Percentiles rank a stretch among this genome's conserved stretches.
Evolutionary conservation across 108 stramenopile genomes (phyloP).

Genomic region (Thalassiosira profunda): DNA sequence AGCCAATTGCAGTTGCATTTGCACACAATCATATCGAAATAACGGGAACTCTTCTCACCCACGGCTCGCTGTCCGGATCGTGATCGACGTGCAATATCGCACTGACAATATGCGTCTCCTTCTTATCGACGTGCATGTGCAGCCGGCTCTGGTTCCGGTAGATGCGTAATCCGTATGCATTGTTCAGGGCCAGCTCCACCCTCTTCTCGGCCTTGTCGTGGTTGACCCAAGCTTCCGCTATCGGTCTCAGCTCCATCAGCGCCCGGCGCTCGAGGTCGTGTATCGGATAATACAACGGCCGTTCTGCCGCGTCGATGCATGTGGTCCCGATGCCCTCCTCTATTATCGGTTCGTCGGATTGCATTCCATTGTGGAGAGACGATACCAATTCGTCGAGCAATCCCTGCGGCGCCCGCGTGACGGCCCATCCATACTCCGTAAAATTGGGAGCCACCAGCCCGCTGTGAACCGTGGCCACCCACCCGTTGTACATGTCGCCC

Average conservation of each 20-base stretch:
- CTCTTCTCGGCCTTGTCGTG: too few relatives aligned
- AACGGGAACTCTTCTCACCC: slow-evolving; percentile 14
- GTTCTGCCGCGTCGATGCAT: too few relatives aligned
- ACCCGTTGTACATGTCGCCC: slow-evolving; percentile 55
- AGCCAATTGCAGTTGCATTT: not conserved
- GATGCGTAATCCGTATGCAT: slow-evolving; percentile 57
- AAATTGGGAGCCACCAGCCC: slow-evolving; percentile 60
- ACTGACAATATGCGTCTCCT: slow-evolving; percentile 53
- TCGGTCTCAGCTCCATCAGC: slow-evolving; percentile 21
- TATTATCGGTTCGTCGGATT: too few relatives aligned
- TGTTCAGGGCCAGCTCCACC: slow-evolving; percentile 35
- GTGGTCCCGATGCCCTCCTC: too few relatives aligned
- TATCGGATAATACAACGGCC: too few relatives aligned
- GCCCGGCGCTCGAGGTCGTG: slow-evolving; percentile 12
- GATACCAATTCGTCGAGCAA: slow-evolving; percentile 60
- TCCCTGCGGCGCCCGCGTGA: slow-evolving; percentile 67
- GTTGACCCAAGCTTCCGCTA: slow-evolving; percentile 51
- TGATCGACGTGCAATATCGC: slow-evolving; percentile 63
- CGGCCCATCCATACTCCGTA: slow-evolving; percentile 77
- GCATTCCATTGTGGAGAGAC: too few relatives aligned
- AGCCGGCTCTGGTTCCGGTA: slow-evolving; percentile 58
- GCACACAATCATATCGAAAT: too few relatives aligned
- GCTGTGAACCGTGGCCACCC: slow-evolving; percentile 30
- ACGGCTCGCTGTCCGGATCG: slow-evolving; percentile 43
- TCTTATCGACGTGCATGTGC: slow-evolving; percentile 67